Evolutionary conservation across 345 rosid genomes (phyloP), one percentile per base, ranked within the genome.

Genomic region (Sonneratia caseolaris): DNA sequence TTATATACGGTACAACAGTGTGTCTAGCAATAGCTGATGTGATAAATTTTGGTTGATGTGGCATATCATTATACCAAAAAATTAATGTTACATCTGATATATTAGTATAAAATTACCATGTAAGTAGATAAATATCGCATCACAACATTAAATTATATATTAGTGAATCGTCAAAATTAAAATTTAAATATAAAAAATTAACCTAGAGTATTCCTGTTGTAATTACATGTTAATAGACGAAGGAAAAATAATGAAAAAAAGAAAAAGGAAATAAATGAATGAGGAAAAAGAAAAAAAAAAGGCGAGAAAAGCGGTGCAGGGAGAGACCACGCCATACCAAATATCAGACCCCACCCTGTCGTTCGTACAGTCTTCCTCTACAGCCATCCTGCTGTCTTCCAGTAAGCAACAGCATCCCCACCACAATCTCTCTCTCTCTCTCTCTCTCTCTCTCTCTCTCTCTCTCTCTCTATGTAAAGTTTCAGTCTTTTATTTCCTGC

Each of bases 301-400:
- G 48, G 16, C 4, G 42, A 42, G 38, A n/a, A 36, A n/a, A 66
- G 45, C 21, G 22, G 66, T 9, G 27, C 1, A 19, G 3, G 21
- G 40, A 64, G 37, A 65, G 18, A 65, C n/a, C 43, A 66, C 22
- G 37, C 51, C 22, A 66, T 22, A 42, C 70, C 70, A 67, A 67
- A 67, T 40, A 67, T 67, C 36, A 42, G 45, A 67, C 70, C 70
- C 51, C 51, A 42, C 70, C 3, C 7, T n/a, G 24, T 2, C 18
- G 48, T 11, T 43, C 74, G 68, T 71, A 71, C 74, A 18, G 57
- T 53, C 65, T 19, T 64, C 64, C 32, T 27, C 32, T 27, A 27
- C 32, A 27, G 32, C 35, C 71, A 67, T 67, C 75, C 71, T 56
- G 71, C 76, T 73, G 76, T 67, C 45, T 67, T 56, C 71, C 76